Percentiles rank a stretch among this genome's conserved stretches.
phyloP scores from a whole-genome alignment of 345 rosid genomes.

The Streptanthus diversifolius region DNA sequence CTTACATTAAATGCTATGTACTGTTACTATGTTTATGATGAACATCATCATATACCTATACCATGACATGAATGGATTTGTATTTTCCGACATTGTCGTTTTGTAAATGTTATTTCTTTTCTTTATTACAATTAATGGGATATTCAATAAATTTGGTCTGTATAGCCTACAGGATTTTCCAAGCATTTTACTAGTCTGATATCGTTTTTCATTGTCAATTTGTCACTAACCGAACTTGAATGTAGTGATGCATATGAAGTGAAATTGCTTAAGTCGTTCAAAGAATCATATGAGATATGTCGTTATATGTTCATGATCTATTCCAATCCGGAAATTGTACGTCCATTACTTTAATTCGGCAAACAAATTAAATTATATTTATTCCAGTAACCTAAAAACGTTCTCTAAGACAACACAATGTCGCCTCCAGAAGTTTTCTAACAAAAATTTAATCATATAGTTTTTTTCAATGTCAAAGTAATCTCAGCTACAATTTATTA shows the following conservation, averaged over 20 bases:
- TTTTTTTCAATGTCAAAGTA: neutral
- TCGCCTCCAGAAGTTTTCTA: neutral
- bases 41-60: neutral
- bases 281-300: neutral
- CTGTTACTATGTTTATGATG: conserved; percentile 21
- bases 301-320: neutral
- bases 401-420: neutral
- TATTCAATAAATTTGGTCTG: neutral
- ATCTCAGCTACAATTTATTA: neutral
- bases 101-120: conserved; percentile 26
- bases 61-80: conserved; percentile 25
- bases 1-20: conserved; percentile 16
- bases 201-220: neutral
- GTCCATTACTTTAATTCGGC: neutral
- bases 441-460: neutral
- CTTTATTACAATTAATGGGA: neutral
- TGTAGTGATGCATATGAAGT: neutral
- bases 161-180: neutral
- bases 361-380: neutral
- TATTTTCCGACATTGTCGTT: conserved; percentile 21
- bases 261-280: neutral
- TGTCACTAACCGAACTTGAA: neutral
- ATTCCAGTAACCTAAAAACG: neutral
- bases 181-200: neutral
- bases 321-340: neutral